Percentiles rank a stretch among this genome's conserved stretches.
Evolutionary conservation across 2,329 filamentous ascomycete species (phyloP).

Genomic region (Verticillium tricorpus): DNA sequence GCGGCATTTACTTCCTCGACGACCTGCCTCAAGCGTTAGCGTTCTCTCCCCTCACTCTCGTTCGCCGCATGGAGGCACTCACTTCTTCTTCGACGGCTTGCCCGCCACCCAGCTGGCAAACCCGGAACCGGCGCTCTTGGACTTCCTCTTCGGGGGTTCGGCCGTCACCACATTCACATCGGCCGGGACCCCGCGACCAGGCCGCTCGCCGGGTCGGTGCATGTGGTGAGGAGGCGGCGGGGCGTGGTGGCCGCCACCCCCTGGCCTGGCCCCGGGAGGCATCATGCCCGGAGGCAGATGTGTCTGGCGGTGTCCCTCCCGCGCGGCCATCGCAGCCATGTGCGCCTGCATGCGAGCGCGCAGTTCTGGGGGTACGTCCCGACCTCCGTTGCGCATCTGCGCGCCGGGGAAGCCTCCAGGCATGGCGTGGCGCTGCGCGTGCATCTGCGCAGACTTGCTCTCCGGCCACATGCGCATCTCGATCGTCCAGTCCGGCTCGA

Average conservation of each 20-base stretch:
- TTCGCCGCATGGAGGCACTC: slow-evolving; percentile 7
- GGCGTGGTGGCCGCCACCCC: neutral
- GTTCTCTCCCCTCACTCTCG: neutral
- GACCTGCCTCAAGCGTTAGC: neutral
- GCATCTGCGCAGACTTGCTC: slow-evolving; percentile 7
- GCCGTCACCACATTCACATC: neutral
- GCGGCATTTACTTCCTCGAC: neutral
- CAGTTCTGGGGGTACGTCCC: neutral
- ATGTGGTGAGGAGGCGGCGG: slow-evolving; percentile 1
- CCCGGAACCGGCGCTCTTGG: slow-evolving; percentile 17
- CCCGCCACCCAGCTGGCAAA: slow-evolving; percentile 29
- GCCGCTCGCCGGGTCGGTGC: neutral
- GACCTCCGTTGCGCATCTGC: neutral
- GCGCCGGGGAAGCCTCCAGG: neutral
- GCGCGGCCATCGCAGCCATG: neutral
- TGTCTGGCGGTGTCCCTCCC: neutral
- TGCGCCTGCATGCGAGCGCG: neutral
- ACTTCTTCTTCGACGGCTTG: slow-evolving; percentile 27
- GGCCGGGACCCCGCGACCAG: neutral
- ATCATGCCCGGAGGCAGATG: slow-evolving; percentile 2
- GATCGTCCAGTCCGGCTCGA: slow-evolving; percentile 72
- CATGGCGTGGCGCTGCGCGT: neutral
- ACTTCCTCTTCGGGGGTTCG: slow-evolving; percentile 20
- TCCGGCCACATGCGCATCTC: slow-evolving; percentile 66
- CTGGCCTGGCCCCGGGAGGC: slow-evolving; percentile 4